Conservation (phyloP, 139 green algal genomes). For the Mesostigma viride region DNA sequence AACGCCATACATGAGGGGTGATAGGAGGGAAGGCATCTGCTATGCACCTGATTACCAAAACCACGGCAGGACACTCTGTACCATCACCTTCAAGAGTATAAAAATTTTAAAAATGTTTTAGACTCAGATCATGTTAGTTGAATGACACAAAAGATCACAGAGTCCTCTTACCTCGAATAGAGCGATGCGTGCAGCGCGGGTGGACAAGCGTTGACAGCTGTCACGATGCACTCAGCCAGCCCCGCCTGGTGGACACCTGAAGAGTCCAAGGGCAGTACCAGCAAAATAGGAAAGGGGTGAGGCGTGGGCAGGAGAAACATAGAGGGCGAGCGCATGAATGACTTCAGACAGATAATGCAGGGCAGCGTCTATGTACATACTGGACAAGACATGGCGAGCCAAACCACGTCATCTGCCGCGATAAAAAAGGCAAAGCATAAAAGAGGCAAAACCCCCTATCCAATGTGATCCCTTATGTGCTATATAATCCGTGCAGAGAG, state of each 20-base stretch:
- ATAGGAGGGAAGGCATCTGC: not conserved
- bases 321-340: not conserved
- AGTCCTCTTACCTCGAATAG: constrained; percentile 15
- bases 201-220: constrained; percentile 8
- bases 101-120: not conserved
- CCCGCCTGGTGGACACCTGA: constrained; percentile 25
- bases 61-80: not conserved
- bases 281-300: not conserved
- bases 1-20: not conserved
- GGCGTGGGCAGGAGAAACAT: not conserved
- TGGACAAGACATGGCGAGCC: not conserved
- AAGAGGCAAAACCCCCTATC: too few species aligned
- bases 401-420: not conserved
- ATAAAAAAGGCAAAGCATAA: too few species aligned
- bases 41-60: not conserved
- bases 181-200: constrained; percentile 21
- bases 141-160: not conserved
- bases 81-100: not conserved
- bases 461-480: too few species aligned
- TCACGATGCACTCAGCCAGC: constrained; percentile 23
- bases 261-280: not conserved
- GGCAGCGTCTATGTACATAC: not conserved
- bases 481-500: too few species aligned
- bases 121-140: not conserved
- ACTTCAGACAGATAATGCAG: not conserved